phyloP scores from a whole-genome alignment of 495 filamentous ascomycete genomes.

The Thermochaetoides thermophila region DNA sequence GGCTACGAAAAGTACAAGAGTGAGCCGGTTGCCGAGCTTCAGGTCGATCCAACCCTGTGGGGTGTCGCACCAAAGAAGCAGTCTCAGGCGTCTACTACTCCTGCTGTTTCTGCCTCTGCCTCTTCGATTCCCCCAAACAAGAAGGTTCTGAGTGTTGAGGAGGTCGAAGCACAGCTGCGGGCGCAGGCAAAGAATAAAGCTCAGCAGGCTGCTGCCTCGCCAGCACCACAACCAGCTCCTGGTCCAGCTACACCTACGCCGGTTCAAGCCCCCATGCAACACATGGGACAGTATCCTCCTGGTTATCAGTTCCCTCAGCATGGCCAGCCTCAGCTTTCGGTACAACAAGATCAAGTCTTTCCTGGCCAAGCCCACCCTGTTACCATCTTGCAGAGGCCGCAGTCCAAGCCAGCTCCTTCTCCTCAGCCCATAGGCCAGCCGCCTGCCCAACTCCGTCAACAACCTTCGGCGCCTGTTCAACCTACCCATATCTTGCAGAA shows the following conservation, averaged over 20 bases:
- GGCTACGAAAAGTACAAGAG: constrained; percentile 84
- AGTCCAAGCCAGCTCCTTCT: constrained; percentile 21
- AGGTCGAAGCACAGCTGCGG: constrained; percentile 89
- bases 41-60: constrained; percentile 91
- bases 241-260: constrained; percentile 10
- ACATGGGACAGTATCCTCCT: constrained; percentile 17
- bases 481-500: constrained; percentile 44
- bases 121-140: constrained; percentile 26
- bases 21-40: constrained; percentile 61
- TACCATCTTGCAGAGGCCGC: constrained; percentile 32
- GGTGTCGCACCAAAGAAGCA: constrained; percentile 51
- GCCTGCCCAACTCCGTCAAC: constrained; percentile 30
- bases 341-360: constrained; percentile 16
- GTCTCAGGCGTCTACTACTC: constrained; percentile 19
- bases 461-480: constrained; percentile 30
- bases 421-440: constrained; percentile 15
- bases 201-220: constrained; percentile 15
- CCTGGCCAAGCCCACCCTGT: constrained; percentile 27
- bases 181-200: constrained; percentile 43
- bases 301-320: constrained; percentile 14
- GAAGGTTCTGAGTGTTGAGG: constrained; percentile 92
- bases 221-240: constrained; percentile 13
- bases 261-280: too few relatives aligned
- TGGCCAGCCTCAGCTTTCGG: constrained; percentile 15
- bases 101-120: constrained; percentile 16